Percentiles rank a stretch among this genome's conserved stretches.
Evolutionary conservation across 176 grass and related monocot species (phyloP).

Genomic region (Cenchrus purpureus): DNA sequence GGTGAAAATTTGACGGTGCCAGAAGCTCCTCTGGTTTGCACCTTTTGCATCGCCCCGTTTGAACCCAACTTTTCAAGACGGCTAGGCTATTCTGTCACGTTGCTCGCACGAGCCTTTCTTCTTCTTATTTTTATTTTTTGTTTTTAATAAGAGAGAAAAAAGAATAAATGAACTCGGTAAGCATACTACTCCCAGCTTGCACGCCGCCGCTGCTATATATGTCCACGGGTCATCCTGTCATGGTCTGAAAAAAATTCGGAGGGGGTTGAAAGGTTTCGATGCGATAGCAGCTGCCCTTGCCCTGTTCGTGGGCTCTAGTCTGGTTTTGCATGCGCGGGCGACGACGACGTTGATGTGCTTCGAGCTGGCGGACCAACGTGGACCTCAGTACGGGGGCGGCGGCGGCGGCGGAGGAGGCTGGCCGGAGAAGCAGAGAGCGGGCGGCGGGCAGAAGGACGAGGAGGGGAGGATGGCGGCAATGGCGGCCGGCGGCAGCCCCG

Average conservation of each 20-base stretch:
- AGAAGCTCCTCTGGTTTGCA: background rate
- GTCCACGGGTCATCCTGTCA: background rate
- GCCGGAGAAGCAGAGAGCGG: slow-evolving; percentile 17
- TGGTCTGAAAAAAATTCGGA: slow-evolving; percentile 40
- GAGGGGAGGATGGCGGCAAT: slow-evolving; percentile 1
- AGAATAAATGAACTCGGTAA: background rate
- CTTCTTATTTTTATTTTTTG: background rate
- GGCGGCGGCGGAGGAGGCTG: slow-evolving; percentile 11
- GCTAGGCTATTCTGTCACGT: slow-evolving; percentile 42
- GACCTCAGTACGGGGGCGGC: slow-evolving; percentile 27
- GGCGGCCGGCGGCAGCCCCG: slow-evolving; percentile 21
- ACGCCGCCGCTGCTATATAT: slow-evolving; percentile 43
- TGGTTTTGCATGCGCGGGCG: slow-evolving; percentile 18
- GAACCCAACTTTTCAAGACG: slow-evolving; percentile 38
- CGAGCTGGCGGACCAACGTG: slow-evolving; percentile 56
- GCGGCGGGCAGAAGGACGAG: background rate
- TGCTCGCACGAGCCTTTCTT: background rate
- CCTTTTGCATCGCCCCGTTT: slow-evolving; percentile 17
- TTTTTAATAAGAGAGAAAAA: too few species aligned
- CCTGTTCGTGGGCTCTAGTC: background rate
- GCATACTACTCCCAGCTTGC: background rate
- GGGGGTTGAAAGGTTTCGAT: slow-evolving; percentile 32
- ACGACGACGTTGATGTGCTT: slow-evolving; percentile 37
- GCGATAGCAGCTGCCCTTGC: background rate
- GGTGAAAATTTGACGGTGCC: background rate